These are phyloP conservation scores for Protomyces macrosporus DNA, from an alignment of 1,139 yeast genomes.

Conservation along the genomic window DNA sequence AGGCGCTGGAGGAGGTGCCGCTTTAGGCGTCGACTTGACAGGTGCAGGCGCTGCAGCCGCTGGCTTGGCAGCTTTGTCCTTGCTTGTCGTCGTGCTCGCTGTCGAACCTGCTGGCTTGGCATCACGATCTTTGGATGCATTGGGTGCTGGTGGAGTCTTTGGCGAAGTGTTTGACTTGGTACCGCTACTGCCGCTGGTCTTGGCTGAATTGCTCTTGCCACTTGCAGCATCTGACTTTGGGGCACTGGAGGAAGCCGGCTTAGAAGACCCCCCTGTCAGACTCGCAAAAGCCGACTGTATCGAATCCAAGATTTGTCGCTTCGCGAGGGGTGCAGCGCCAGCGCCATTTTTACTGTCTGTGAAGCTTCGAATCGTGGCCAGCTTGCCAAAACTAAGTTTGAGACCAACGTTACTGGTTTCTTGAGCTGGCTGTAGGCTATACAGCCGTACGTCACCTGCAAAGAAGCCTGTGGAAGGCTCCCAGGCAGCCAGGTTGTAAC, in stretches of 20 bases:
- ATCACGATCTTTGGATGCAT: no score
- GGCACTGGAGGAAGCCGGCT: not conserved
- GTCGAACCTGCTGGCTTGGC: no score
- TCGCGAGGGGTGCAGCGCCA: not conserved
- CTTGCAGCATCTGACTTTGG: not conserved
- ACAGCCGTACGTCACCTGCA: conserved; percentile 17
- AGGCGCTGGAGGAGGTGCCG: no score
- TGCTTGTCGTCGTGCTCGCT: no score
- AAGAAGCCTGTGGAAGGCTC: conserved; percentile 7
- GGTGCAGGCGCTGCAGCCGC: not conserved
- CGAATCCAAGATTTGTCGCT: not conserved
- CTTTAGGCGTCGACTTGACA: no score
- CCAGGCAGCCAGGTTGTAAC: conserved; percentile 15
- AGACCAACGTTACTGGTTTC: not conserved
- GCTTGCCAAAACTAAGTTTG: not conserved
- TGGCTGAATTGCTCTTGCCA: not conserved
- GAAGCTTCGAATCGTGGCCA: not conserved
- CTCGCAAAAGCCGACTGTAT: not conserved
- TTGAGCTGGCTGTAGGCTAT: not conserved
- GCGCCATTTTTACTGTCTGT: not conserved
- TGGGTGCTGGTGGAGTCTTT: no score
- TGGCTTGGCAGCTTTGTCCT: not conserved
- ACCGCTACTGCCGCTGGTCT: not conserved
- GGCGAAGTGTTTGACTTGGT: no score
- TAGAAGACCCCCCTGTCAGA: not conserved